Percentiles rank a stretch among this genome's conserved stretches.
Evolutionary conservation across 2,329 filamentous ascomycete species (phyloP).

Genomic region (Didymella lethalis): DNA sequence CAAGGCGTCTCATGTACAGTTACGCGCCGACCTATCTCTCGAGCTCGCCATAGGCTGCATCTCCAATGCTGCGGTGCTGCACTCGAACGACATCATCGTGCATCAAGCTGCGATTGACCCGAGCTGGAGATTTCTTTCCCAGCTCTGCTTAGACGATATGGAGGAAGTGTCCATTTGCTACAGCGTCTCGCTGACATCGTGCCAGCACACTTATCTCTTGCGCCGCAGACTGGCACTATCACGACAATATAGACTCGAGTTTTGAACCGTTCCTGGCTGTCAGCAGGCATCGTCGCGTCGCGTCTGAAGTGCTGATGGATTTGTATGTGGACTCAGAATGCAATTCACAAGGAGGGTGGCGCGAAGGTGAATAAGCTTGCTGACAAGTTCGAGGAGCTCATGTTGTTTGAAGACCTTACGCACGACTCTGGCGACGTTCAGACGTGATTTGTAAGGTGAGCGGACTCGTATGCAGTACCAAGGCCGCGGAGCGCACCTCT

Average conservation of each 20-base stretch:
- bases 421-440: not conserved
- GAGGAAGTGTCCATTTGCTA: not conserved
- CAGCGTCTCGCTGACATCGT: not conserved
- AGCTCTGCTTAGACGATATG: not conserved
- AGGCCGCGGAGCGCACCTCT: not conserved
- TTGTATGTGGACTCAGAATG: not conserved
- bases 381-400: slow-evolving; percentile 37
- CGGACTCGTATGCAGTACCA: not conserved
- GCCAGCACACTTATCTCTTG: not conserved
- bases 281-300: not conserved
- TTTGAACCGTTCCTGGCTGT: not conserved
- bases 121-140: slow-evolving; percentile 13
- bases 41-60: slow-evolving; percentile 3
- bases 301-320: not conserved
- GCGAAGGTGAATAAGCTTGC: slow-evolving; percentile 38
- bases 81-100: slow-evolving; percentile 9
- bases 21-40: slow-evolving; percentile 5
- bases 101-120: slow-evolving; percentile 10
- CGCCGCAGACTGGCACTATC: not conserved
- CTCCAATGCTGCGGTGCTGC: slow-evolving; percentile 8
- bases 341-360: not conserved
- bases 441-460: not conserved
- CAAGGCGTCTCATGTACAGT: slow-evolving; percentile 11
- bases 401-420: slow-evolving; percentile 38
- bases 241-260: not conserved